A percentile compares a stretch with the other conserved stretches of the same genome.
Evolutionary conservation across 2,329 filamentous ascomycete species (phyloP).

Genomic region (Thelonectria blattea): DNA sequence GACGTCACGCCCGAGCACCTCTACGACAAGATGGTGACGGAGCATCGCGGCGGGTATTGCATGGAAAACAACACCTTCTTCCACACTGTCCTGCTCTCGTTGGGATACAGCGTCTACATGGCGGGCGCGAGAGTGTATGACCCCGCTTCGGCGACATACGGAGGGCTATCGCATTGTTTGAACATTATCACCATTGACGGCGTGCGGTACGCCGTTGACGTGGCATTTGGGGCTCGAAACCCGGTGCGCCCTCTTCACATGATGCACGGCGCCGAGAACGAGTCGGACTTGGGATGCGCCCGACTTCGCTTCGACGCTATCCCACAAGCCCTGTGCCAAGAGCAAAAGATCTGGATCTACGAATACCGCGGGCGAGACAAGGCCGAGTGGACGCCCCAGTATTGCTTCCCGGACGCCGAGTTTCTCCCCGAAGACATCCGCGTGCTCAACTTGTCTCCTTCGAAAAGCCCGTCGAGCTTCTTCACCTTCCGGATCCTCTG

Average conservation of each 20-base stretch:
- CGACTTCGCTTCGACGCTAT: constrained; percentile 46
- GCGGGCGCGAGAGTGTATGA: constrained; percentile 51
- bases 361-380: background rate
- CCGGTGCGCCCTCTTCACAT: constrained; percentile 42
- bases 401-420: constrained; percentile 23
- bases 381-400: constrained; percentile 11
- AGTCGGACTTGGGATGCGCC: constrained; percentile 52
- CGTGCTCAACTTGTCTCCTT: constrained; percentile 24
- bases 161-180: constrained; percentile 57
- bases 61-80: constrained; percentile 56
- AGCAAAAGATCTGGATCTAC: background rate
- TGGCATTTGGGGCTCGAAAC: constrained; percentile 63
- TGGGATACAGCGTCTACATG: constrained; percentile 57
- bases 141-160: background rate
- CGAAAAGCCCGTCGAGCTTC: constrained; percentile 23
- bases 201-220: constrained; percentile 59
- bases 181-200: constrained; percentile 60
- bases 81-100: constrained; percentile 49
- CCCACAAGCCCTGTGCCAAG: background rate
- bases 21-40: constrained; percentile 48
- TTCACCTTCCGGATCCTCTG: constrained; percentile 24
- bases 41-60: constrained; percentile 55
- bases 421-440: constrained; percentile 22
- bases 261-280: constrained; percentile 31
- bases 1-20: constrained; percentile 48